Base-by-base conservation (phyloP, 768 basidiomycete genomes). In the Neoboletus brunneissimus region DNA sequence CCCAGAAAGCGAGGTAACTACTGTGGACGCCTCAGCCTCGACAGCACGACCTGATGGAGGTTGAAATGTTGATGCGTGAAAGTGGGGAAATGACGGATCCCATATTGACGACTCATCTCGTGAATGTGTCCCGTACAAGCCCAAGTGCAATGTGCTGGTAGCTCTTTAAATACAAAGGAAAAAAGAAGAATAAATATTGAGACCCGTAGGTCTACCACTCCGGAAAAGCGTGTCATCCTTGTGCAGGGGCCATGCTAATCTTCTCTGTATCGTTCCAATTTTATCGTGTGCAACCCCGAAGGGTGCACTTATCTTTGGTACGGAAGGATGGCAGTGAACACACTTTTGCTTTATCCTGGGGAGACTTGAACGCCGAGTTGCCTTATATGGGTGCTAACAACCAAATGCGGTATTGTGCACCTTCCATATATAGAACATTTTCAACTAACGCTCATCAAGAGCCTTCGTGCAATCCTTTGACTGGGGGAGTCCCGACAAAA, bases 181-280 rank as follows among this genome's bases (percentile, higher is more conserved):
- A 55, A 65, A 58, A 51, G 22, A 56, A 35, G 1, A 72, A 72
- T 72, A 72, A 72, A 72, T 72, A 72, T 74, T 74, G 71, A 74
- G 73, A 73, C 72, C 73, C 71, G 72, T 74, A 74, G 71, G 72
- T 73, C 73, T 88, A 88, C 88, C 87, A 89, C 88, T 89, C 88
- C 87, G 87, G 86, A 82, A 88, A 89, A 91, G 89, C 89, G 91
- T 95, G 94, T 94, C 94, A 95, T 96, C 94, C 94, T 96, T 97
- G 93, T 96, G 94, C 94, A 96, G 94, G 94, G 94, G 93, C 94
- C 91, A 96, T 96, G 94, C 94, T 95, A 94, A 96, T 94, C 94
- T 95, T 95, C 94, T 96, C 93, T 94, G 93, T 94, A 95, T 94
- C 89, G 91, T 94, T 94, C 90, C 92, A 93, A 94, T 89, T 91